Evolutionary conservation across 2,329 filamentous ascomycete genomes (phyloP).

Genomic region (Apiospora phragmitis): DNA sequence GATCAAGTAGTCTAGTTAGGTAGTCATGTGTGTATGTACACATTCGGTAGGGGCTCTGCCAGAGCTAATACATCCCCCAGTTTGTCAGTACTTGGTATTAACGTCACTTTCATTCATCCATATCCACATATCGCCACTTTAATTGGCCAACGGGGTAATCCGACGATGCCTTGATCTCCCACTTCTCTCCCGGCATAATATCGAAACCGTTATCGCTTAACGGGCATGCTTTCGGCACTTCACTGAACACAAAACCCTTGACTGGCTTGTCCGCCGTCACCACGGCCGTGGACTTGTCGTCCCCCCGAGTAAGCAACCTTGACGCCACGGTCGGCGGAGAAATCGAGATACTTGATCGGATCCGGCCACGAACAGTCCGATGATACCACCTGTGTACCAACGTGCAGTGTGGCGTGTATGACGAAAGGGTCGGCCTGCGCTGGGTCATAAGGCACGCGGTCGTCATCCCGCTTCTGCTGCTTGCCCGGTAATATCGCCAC

Average conservation of each 20-base stretch:
- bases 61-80: not conserved
- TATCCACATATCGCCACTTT: slow-evolving; percentile 2
- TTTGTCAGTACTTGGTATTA: not conserved
- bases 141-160: not conserved
- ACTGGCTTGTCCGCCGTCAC: slow-evolving; percentile 47
- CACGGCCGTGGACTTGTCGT: slow-evolving; percentile 23
- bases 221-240: slow-evolving; percentile 39
- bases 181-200: slow-evolving; percentile 12
- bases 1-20: not conserved
- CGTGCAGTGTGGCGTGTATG: slow-evolving; percentile 43
- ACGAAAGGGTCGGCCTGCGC: slow-evolving; percentile 46
- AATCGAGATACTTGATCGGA: slow-evolving; percentile 59
- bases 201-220: slow-evolving; percentile 61
- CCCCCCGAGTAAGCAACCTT: slow-evolving; percentile 28
- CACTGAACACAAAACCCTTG: slow-evolving; percentile 57
- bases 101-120: not conserved
- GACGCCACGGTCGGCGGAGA: slow-evolving; percentile 43
- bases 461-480: slow-evolving; percentile 12
- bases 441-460: slow-evolving; percentile 32
- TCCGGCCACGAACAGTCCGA: slow-evolving; percentile 60
- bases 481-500: slow-evolving; percentile 17
- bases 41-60: not conserved
- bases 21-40: not conserved
- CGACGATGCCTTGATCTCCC: not conserved
- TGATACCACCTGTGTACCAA: slow-evolving; percentile 39